These are phyloP conservation scores for Moesziomyces sp. DNA, from an alignment of 1,284 basidiomycete genomes.

Conservation along the genomic window DNA sequence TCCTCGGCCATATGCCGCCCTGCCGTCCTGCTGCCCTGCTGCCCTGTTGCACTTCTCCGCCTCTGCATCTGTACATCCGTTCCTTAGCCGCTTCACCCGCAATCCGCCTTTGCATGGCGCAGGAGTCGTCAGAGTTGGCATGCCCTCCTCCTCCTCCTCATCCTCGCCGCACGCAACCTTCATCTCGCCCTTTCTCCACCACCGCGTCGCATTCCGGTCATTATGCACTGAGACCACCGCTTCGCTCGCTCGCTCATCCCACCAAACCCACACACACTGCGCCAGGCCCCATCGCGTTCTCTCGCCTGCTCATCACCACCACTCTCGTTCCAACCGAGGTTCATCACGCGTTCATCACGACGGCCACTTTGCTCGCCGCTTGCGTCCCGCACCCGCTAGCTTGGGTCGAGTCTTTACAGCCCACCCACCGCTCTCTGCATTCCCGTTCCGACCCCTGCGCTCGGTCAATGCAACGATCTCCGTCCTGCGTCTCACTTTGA, in stretches of 20 bases:
- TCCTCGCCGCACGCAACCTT: background rate
- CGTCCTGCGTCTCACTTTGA: background rate
- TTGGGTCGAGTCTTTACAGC: background rate
- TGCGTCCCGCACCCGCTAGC: background rate
- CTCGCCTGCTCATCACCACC: no score
- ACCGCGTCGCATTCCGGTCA: conserved; percentile 27
- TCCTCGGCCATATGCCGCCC: no score
- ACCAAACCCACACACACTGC: background rate
- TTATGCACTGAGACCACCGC: conserved; percentile 19
- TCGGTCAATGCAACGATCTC: conserved; percentile 11
- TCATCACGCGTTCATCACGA: background rate
- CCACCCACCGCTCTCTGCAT: conserved; percentile 5
- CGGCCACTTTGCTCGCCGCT: background rate
- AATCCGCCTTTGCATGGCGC: no score
- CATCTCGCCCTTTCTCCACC: conserved; percentile 1
- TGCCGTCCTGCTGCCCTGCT: no score
- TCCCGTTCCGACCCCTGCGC: conserved; percentile 28
- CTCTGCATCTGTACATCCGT: background rate
- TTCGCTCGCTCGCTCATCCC: background rate
- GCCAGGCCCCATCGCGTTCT: no score
- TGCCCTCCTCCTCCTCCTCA: background rate
- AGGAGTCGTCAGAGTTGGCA: background rate
- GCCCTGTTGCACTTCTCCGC: no score
- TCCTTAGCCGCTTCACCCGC: conserved; percentile 1
- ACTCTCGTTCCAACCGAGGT: no score